Base-by-base conservation (phyloP, 163 green algal genomes). In the Chlorella variabilis region DNA sequence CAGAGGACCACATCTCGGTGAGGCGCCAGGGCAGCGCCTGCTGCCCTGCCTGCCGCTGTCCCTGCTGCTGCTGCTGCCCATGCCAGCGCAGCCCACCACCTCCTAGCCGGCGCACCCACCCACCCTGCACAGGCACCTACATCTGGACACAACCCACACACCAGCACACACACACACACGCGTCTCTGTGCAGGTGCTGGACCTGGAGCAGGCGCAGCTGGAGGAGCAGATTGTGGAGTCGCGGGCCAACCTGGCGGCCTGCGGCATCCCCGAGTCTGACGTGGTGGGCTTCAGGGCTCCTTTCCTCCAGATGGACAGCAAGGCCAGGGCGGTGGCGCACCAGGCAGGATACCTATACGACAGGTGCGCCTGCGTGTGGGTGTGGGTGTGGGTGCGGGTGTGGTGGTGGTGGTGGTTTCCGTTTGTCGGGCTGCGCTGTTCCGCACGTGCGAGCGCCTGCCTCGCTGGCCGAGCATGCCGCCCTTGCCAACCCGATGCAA, bases 291-390 rank as follows among this genome's bases (percentile, higher is more conserved):
- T 80, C 58, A 39, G 79, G 2, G 58, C 79, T 0, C 79, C 79
- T 6, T 80, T 61, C 15, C 58, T 80, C 11, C 11, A 75, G 54
- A 54, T n/a, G 4, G 31, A 48, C 34, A 23, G 29, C 11, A 11
- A 25, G 2, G 38, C 49, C 18, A 38, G 74, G 17, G 54, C 59
- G 2, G 45, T 34, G 45, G 59, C 80, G 27, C 1, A n/a, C 31
- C 34, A 77, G 15, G 58, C 65, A 6, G 71, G 66, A 48, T 78
- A 84, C 56, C 63, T 69, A 21, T 88, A 84, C 41, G 84, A 88
- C 45, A 77, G 69, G 69, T 65, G 45, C 2, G 69, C 2, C 1
- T 31, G 48, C 31, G 31, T 15, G 20, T 13, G 8, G 18, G 5
- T 29, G 29, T 2, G 0, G n/a, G 17, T 23, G 65, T 21, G 18